These are phyloP conservation scores for Evansstolkia leycettana DNA, from an alignment of 495 filamentous ascomycete species.

Conservation along the genomic window DNA sequence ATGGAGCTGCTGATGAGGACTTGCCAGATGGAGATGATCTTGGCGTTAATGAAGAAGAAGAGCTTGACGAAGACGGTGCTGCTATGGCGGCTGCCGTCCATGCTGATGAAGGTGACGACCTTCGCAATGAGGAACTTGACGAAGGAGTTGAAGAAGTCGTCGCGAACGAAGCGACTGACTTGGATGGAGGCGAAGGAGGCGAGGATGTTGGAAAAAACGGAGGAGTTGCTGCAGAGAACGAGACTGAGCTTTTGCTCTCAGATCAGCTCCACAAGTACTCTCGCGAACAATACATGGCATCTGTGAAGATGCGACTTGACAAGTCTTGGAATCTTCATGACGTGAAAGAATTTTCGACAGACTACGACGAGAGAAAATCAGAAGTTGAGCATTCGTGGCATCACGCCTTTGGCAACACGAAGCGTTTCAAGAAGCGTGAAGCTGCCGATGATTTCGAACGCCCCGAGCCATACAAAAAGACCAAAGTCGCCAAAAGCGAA, in stretches of 20 bases:
- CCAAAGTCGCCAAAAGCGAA: constrained; percentile 21
- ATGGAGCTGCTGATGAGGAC: constrained; percentile 11
- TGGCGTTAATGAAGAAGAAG: constrained; percentile 2
- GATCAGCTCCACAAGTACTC: constrained; percentile 9
- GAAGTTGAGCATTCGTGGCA: constrained; percentile 21
- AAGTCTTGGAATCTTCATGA: constrained; percentile 47
- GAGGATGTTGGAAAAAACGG: constrained; percentile 12
- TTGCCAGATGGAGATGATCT: constrained; percentile 1
- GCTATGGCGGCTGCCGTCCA: constrained; percentile 5
- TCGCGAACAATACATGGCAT: constrained; percentile 35
- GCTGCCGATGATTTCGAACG: constrained; percentile 30
- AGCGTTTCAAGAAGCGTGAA: constrained; percentile 30
- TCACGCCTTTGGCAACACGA: constrained; percentile 18
- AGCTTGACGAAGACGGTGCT: constrained; percentile 8
- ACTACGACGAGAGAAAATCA: constrained; percentile 19
- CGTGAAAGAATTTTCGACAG: constrained; percentile 30
- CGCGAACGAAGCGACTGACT: too few relatives aligned
- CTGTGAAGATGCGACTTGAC: constrained; percentile 46
- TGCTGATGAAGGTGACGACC: constrained; percentile 6
- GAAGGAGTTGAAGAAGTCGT: constrained; percentile 6
- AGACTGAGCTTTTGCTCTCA: neutral
- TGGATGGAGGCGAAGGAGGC: constrained; percentile 8
- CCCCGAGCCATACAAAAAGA: constrained; percentile 29
- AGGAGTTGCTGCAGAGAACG: constrained; percentile 11
- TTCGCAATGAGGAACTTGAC: constrained; percentile 7